Evolutionary conservation across 2,329 filamentous ascomycete species (phyloP), one percentile per base, ranked within the genome.

Genomic region (Fusarium neocosmosporiellum): DNA sequence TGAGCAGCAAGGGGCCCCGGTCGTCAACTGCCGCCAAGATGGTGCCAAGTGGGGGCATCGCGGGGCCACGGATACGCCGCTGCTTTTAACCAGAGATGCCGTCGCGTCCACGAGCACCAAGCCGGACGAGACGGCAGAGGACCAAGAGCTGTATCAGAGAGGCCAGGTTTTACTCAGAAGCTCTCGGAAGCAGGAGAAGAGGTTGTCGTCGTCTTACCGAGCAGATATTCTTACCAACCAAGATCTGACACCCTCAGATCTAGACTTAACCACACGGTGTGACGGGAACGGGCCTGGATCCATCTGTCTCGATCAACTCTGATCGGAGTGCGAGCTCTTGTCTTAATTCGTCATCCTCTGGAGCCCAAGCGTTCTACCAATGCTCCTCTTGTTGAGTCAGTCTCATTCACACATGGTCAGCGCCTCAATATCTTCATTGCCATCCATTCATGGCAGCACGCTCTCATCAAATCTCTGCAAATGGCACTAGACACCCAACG

Each of bases 21-120:
- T 46, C 65, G n/a, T 63, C 61, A 65, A 71, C 54, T 65, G 41
- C 63, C 66, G 73, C 75, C 70, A 77, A 77, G 72, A 59, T 54
- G 37, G 34, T 58, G 67, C 67, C 50, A 69, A 75, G 69, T 71
- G 74, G 75, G 70, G 73, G 53, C 39, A 39, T 24, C 63, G 66
- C 63, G 71, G 71, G 57, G 67, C 63, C 61, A 46, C 67, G 55
- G 65, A 66, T 72, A 36, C 62, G 62, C 59, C 43, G 72, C 60
- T 73, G 65, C 65, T 73, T 75, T 71, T 61, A 69, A 63, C 37
- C 61, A 72, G 71, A 73, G 36, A 62, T 57, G 24, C 37, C 22
- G 34, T 50, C 39, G 31, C 27, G 39, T 64, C 61, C 39, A 43
- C n/a, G 34, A 61, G 57, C 46, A 59, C 71, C 71, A 73, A 74